Evolutionary conservation across 2,329 filamentous ascomycete species (phyloP).

Genomic region (Aureobasidium sp.): DNA sequence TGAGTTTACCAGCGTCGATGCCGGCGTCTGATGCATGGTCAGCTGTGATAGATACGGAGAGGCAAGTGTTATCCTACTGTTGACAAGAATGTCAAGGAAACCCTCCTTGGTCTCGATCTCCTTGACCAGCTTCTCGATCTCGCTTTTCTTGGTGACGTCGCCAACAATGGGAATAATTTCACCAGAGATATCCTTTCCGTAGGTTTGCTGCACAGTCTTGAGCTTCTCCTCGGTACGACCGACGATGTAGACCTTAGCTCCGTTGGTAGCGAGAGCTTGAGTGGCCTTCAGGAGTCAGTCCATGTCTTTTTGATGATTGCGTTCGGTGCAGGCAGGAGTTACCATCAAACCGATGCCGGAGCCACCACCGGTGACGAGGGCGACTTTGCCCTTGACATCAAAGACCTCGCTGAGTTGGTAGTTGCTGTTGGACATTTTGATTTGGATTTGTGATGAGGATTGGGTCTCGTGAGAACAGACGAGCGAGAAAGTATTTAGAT

Average conservation of each 20-base stretch:
- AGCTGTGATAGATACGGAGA: conserved; percentile 38
- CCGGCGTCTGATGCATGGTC: background rate
- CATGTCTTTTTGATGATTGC: conserved; percentile 26
- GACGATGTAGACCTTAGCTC: conserved; percentile 42
- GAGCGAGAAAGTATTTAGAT: background rate
- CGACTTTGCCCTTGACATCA: conserved; percentile 34
- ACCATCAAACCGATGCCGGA: conserved; percentile 42
- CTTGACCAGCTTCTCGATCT: conserved; percentile 35
- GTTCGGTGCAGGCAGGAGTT: background rate
- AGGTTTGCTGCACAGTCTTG: conserved; percentile 37
- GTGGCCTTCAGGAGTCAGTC: conserved; percentile 21
- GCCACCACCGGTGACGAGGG: conserved; percentile 41
- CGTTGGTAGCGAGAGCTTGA: conserved; percentile 29
- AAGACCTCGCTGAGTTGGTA: conserved; percentile 26
- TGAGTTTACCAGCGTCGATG: conserved; percentile 26
- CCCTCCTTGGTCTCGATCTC: conserved; percentile 40
- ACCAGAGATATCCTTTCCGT: conserved; percentile 38
- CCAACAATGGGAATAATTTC: conserved; percentile 41
- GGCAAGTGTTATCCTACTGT: conserved; percentile 26
- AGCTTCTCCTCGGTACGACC: conserved; percentile 44
- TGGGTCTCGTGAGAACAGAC: background rate
- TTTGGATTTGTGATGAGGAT: background rate
- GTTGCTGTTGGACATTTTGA: conserved; percentile 24
- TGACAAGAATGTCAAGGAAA: conserved; percentile 36
- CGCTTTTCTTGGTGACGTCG: conserved; percentile 39